phyloP scores from a whole-genome alignment of 768 basidiomycete species.

The Holtermannia corniformis region DNA sequence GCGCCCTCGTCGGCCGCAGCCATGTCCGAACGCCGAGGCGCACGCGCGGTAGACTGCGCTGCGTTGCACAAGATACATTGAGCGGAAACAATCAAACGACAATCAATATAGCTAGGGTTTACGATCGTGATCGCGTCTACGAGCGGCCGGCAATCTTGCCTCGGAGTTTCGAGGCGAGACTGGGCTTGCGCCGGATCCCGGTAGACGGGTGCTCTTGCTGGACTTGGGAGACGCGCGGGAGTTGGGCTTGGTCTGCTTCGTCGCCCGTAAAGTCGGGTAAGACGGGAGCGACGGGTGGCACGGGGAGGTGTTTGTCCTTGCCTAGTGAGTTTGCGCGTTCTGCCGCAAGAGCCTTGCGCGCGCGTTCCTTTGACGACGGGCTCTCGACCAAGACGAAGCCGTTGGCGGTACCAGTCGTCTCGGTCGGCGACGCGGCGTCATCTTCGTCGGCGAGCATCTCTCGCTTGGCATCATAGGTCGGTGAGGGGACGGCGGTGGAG shows the following conservation, averaged over 20 bases:
- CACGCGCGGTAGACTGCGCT: too few species aligned
- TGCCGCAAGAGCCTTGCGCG: constrained; percentile 8
- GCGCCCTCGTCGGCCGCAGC: too few species aligned
- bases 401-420: neutral
- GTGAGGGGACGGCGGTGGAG: constrained; percentile 1
- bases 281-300: constrained; percentile 37
- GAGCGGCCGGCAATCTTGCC: neutral
- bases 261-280: constrained; percentile 29
- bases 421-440: neutral
- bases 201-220: neutral
- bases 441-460: neutral
- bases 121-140: neutral
- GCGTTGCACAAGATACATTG: too few species aligned
- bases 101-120: neutral
- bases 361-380: constrained; percentile 15
- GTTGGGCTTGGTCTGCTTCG: neutral
- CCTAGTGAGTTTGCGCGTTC: constrained; percentile 6
- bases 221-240: neutral
- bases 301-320: constrained; percentile 18
- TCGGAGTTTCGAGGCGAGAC: neutral
- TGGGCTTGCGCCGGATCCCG: neutral
- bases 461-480: neutral
- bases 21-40: too few species aligned
- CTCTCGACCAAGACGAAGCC: constrained; percentile 23
- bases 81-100: too few species aligned